phyloP scores from a whole-genome alignment of 805 yeast genomes.

The Saccharomycopsis fibuligera region DNA sequence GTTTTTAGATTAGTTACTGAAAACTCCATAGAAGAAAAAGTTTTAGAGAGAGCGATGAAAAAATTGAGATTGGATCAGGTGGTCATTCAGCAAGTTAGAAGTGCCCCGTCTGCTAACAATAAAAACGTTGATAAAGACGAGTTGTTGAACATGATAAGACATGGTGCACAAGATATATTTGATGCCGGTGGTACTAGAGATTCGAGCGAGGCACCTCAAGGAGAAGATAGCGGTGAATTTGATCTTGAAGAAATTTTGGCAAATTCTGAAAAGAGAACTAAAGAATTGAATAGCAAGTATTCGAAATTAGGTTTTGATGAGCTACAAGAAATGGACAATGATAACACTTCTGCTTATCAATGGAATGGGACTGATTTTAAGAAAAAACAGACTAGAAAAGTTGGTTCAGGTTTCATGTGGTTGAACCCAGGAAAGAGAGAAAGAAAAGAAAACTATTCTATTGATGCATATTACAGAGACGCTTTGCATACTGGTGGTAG shows the following conservation, averaged over 20 bases:
- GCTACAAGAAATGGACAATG: constrained; percentile 58
- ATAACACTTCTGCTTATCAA: constrained; percentile 61
- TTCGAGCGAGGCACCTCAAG: constrained; percentile 21
- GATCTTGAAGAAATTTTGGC: constrained; percentile 58
- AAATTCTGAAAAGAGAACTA: constrained; percentile 58
- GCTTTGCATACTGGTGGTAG: constrained; percentile 70
- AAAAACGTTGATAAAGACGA: constrained; percentile 58
- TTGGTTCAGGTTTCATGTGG: constrained; percentile 53
- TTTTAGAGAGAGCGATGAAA: constrained; percentile 75
- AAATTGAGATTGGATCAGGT: constrained; percentile 72
- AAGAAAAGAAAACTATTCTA: constrained; percentile 76
- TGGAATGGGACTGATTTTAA: constrained; percentile 85
- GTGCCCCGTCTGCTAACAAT: constrained; percentile 29
- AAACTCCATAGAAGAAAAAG: constrained; percentile 79
- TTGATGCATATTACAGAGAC: constrained; percentile 81
- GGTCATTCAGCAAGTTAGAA: constrained; percentile 73
- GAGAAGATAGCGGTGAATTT: constrained; percentile 39
- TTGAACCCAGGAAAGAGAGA: constrained; percentile 83
- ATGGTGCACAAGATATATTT: constrained; percentile 69
- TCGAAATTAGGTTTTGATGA: constrained; percentile 68
- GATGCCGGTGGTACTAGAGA: constrained; percentile 11
- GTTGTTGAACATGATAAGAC: constrained; percentile 73
- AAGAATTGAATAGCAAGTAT: constrained; percentile 55
- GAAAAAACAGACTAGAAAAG: constrained; percentile 43
- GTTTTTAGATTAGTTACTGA: constrained; percentile 75